Evolutionary conservation across 768 basidiomycete genomes (phyloP).

Genomic region (Phallus indusiatus): DNA sequence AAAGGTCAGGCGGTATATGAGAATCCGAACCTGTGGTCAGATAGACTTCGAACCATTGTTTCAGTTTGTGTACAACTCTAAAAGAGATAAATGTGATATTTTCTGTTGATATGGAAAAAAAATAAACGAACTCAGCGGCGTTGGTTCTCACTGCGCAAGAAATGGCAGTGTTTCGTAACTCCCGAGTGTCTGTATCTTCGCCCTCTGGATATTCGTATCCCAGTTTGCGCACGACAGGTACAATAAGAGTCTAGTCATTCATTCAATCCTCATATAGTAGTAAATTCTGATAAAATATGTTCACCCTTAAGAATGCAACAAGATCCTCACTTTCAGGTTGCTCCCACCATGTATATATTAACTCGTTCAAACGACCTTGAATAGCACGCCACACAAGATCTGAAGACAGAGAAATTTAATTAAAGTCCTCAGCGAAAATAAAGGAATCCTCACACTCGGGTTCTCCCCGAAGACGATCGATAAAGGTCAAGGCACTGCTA

Average conservation of each 20-base stretch:
- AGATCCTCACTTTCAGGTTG: neutral
- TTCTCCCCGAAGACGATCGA: conserved; percentile 62
- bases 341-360: neutral
- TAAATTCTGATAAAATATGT: neutral
- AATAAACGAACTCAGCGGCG: conserved; percentile 20
- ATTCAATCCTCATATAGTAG: neutral
- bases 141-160: conserved; percentile 40
- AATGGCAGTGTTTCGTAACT: conserved; percentile 70
- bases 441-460: conserved; percentile 51
- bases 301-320: neutral
- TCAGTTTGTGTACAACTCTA: conserved; percentile 70
- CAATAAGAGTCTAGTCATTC: conserved; percentile 30
- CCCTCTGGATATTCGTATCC: conserved; percentile 63
- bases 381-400: conserved; percentile 80
- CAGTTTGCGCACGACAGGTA: conserved; percentile 67
- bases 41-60: conserved; percentile 60
- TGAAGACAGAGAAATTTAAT: conserved; percentile 20
- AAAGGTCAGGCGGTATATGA: conserved; percentile 72
- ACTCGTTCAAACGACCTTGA: conserved; percentile 34
- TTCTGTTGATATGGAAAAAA: neutral
- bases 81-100: neutral
- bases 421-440: conserved; percentile 6
- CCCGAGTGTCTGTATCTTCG: conserved; percentile 60
- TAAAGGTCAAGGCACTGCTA: conserved; percentile 66
- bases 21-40: conserved; percentile 66